phyloP scores from a whole-genome alignment of 1,284 basidiomycete genomes.

The Mycosarcoma mackinlayi region DNA sequence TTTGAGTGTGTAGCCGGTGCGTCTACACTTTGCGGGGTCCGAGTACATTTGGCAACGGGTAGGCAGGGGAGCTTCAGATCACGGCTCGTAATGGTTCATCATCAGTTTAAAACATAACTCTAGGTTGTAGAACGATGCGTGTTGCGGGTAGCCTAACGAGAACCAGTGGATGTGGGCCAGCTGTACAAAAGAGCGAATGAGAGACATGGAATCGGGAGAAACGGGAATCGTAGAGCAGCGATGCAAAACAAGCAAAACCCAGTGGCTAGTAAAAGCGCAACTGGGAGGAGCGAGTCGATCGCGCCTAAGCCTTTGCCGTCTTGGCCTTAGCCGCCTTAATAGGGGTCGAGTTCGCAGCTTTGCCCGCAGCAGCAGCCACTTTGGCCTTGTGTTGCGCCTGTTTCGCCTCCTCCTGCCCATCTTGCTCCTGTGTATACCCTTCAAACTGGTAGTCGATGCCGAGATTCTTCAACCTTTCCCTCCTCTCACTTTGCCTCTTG shows the following conservation, averaged over 20 bases:
- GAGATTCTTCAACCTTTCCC: constrained; percentile 80
- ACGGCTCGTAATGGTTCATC: too few species aligned
- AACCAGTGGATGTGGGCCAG: too few species aligned
- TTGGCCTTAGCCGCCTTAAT: constrained; percentile 13
- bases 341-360: constrained; percentile 6
- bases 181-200: too few species aligned
- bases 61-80: too few species aligned
- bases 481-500: constrained; percentile 80
- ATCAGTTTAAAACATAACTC: too few species aligned
- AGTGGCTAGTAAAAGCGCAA: not conserved
- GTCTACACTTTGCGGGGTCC: too few species aligned
- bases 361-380: not conserved
- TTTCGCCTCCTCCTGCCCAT: constrained; percentile 6
- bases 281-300: too few species aligned
- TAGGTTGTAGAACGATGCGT: too few species aligned
- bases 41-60: too few species aligned
- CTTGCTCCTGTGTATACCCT: constrained; percentile 67
- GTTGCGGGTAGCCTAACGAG: too few species aligned
- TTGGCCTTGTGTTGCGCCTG: too few species aligned
- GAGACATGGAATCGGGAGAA: not conserved
- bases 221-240: not conserved
- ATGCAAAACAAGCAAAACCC: not conserved
- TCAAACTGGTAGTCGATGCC: constrained; percentile 93
- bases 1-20: constrained; percentile 7
- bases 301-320: constrained; percentile 27